Conservation (phyloP, 2,329 filamentous ascomycete genomes). For the Aspergillus pseudoglaucus region DNA sequence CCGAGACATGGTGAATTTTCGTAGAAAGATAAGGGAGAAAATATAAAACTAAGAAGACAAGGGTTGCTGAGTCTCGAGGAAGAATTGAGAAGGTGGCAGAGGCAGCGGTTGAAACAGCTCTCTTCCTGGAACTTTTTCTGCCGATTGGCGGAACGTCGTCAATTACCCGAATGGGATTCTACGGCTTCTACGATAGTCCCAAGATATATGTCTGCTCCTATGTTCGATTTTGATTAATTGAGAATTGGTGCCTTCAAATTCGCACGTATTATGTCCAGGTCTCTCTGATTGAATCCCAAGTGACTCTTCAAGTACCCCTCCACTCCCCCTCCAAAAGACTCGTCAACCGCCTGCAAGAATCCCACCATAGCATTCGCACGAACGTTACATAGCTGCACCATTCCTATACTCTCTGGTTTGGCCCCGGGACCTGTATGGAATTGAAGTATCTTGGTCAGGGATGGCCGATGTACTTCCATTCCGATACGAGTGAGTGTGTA, state of each 20-base stretch:
- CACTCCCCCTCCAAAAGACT: constrained; percentile 14
- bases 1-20: constrained; percentile 20
- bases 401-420: constrained; percentile 16
- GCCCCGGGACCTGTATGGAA: constrained; percentile 11
- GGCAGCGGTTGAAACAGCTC: background rate
- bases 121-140: constrained; percentile 1
- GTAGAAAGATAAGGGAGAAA: background rate
- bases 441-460: constrained; percentile 13
- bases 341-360: constrained; percentile 19
- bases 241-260: constrained; percentile 8
- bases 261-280: constrained; percentile 15
- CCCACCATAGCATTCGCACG: constrained; percentile 17
- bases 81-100: background rate
- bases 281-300: constrained; percentile 15
- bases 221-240: background rate
- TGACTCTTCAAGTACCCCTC: constrained; percentile 15
- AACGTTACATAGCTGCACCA: constrained; percentile 20
- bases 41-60: background rate
- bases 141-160: constrained; percentile 1
- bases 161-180: background rate
- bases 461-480: constrained; percentile 18
- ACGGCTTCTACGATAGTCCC: background rate
- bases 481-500: constrained; percentile 44
- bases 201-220: too few relatives aligned
- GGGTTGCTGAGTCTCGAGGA: background rate